Evolutionary conservation across 1,284 basidiomycete species (phyloP).

Genomic region (Vanrija pseudolonga): DNA sequence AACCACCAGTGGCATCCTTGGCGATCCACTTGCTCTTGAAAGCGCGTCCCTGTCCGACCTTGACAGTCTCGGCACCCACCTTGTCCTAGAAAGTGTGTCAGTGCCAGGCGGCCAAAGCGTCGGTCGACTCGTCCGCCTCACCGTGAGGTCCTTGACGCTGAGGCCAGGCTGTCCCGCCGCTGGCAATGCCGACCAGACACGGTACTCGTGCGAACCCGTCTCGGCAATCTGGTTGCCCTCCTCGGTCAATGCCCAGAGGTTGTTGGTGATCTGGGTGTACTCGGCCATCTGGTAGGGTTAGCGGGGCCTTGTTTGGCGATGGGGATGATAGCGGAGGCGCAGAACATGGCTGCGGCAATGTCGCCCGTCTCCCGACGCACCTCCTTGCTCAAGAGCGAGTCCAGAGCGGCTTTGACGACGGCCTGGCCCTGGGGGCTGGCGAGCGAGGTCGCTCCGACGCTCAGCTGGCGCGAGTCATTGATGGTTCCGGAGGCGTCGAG

Average conservation of each 20-base stretch:
- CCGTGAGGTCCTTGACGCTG: slow-evolving; percentile 61
- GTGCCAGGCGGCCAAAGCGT: not conserved
- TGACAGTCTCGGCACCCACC: slow-evolving; percentile 78
- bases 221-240: slow-evolving; percentile 77
- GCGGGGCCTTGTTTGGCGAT: not conserved
- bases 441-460: slow-evolving; percentile 55
- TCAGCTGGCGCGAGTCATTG: slow-evolving; percentile 68
- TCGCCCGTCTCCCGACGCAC: slow-evolving; percentile 53
- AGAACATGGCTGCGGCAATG: not conserved
- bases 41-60: slow-evolving; percentile 85
- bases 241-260: slow-evolving; percentile 66
- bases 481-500: slow-evolving; percentile 61
- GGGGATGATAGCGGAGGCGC: no score
- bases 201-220: slow-evolving; percentile 87
- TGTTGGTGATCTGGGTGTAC: slow-evolving; percentile 73
- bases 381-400: slow-evolving; percentile 80
- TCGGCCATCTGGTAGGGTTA: slow-evolving; percentile 67
- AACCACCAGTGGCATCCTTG: slow-evolving; percentile 76
- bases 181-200: slow-evolving; percentile 82
- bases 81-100: slow-evolving; percentile 52
- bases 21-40: slow-evolving; percentile 98
- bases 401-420: slow-evolving; percentile 77
- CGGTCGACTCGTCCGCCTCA: slow-evolving; percentile 15
- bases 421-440: slow-evolving; percentile 62
- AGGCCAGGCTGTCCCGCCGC: slow-evolving; percentile 59